Evolutionary conservation across 306 rosid species (phyloP), one percentile per base, ranked within the genome.

Genomic region (Prunus davidiana): DNA sequence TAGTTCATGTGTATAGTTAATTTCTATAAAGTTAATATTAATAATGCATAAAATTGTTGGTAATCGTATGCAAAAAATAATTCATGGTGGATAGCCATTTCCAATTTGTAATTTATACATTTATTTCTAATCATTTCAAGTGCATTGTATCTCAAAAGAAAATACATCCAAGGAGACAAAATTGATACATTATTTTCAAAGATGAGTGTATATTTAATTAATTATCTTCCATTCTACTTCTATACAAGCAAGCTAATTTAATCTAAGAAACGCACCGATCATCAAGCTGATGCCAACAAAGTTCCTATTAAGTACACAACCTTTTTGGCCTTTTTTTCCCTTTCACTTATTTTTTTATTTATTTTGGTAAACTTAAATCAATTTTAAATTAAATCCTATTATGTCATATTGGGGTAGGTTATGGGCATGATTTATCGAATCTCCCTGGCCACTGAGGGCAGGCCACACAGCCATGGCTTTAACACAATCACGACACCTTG

Each of bases 391-490:
- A 71, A 78, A 71, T 52, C 3, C 14, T 65, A 72, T 49, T 60
- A 61, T 45, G 28, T 58, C 63, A 22, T 73, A 65, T 79, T 76
- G 84, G 89, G 81, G 84, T 87, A 86, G 92, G 93, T 91, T 28
- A 51, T 49, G 62, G 82, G 88, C 74, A 64, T 50, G 91, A 89
- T 86, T 58, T 67, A n/a, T 76, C 56, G 78, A 81, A 91, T 89
- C 87, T 69, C 69, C 34, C 1, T 2, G 69, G 56, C 82, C 80
- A 50, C 47, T 61, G 65, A 41, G 38, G 67, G 80, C 56, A 70
- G 57, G 85, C 77, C 88, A 88, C 88, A 51, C 27, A 54, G 8
- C 67, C 79, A n/a, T n/a, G 5, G 18, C 62, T 69, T 32, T 67
- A 67, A 55, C 68, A 63, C 66, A 14, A 76, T 20, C 82, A 2